These are phyloP conservation scores for Paxillus involutus DNA, from an alignment of 768 basidiomycete genomes.

Conservation along the genomic window DNA sequence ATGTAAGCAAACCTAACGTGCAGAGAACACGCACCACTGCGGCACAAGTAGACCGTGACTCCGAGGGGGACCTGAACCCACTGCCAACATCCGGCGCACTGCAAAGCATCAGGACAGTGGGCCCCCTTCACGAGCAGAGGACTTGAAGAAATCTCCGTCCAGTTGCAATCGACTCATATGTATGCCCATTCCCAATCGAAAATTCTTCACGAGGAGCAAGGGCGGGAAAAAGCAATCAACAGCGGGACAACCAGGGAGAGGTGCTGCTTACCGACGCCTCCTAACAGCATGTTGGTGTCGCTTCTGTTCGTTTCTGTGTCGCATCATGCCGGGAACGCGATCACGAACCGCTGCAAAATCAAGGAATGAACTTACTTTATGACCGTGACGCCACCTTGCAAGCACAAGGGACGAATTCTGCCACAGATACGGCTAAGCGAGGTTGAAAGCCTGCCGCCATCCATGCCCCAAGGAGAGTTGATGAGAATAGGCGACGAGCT, in stretches of 20 bases:
- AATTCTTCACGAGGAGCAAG: slow-evolving; percentile 19
- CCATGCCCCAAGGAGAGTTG: slow-evolving; percentile 16
- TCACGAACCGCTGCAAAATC: slow-evolving; percentile 20
- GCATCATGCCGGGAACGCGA: slow-evolving; percentile 21
- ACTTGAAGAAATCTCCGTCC: slow-evolving; percentile 21
- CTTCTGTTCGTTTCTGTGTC: slow-evolving; percentile 24
- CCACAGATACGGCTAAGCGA: slow-evolving; percentile 27
- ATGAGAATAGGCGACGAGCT: slow-evolving; percentile 4
- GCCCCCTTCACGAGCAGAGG: slow-evolving; percentile 12
- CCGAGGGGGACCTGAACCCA: slow-evolving; percentile 16
- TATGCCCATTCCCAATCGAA: slow-evolving; percentile 18
- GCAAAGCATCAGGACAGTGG: slow-evolving; percentile 17
- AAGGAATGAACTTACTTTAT: slow-evolving; percentile 18
- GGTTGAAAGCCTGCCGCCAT: slow-evolving; percentile 17
- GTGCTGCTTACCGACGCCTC: slow-evolving; percentile 21
- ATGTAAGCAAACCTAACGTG: slow-evolving; percentile 8
- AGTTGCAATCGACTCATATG: slow-evolving; percentile 20
- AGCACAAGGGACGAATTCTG: slow-evolving; percentile 22
- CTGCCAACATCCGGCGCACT: slow-evolving; percentile 11
- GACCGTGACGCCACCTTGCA: slow-evolving; percentile 25
- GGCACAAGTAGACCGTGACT: slow-evolving; percentile 14
- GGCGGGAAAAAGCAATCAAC: slow-evolving; percentile 14
- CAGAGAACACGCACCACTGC: slow-evolving; percentile 18
- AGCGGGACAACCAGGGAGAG: slow-evolving; percentile 5
- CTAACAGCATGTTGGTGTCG: slow-evolving; percentile 29